phyloP scores from a whole-genome alignment of 257 asterid species.

The Cruciata laevipes region DNA sequence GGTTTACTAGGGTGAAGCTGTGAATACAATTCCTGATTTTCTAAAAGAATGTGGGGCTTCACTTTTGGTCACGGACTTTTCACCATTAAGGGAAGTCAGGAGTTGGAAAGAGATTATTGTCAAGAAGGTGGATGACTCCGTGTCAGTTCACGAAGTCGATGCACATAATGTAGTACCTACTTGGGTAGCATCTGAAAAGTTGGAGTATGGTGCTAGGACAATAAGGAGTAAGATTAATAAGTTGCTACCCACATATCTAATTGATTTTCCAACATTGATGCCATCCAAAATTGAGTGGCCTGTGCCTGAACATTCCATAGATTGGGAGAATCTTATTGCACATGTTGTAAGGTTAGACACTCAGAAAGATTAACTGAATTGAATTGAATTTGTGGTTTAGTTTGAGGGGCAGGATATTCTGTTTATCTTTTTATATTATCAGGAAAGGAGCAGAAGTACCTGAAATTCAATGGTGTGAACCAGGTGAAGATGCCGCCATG shows the following conservation, averaged over 20 bases:
- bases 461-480: conserved; percentile 92
- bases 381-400: conserved; percentile 4
- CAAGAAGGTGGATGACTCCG: conserved; percentile 44
- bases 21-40: conserved; percentile 68
- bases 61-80: conserved; percentile 89
- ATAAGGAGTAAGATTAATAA: conserved; percentile 76
- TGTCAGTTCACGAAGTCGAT: conserved; percentile 84
- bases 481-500: conserved; percentile 77
- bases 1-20: conserved; percentile 68
- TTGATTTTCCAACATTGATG: conserved; percentile 55
- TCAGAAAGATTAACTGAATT: conserved; percentile 12
- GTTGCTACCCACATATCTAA: conserved; percentile 65
- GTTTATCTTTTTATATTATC: conserved; percentile 24
- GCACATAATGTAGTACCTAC: conserved; percentile 88
- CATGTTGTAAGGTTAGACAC: conserved; percentile 53
- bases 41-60: conserved; percentile 78
- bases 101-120: conserved; percentile 71
- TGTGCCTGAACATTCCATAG: conserved; percentile 26
- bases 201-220: conserved; percentile 87
- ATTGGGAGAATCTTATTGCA: conserved; percentile 64
- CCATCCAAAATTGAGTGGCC: conserved; percentile 51
- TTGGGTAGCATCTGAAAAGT: conserved; percentile 83
- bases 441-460: conserved; percentile 97
- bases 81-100: conserved; percentile 77
- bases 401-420: conserved; percentile 18